Evolutionary conservation across 805 yeast species (phyloP), one percentile per base, ranked within the genome.

Genomic region (Priceomyces medius): DNA sequence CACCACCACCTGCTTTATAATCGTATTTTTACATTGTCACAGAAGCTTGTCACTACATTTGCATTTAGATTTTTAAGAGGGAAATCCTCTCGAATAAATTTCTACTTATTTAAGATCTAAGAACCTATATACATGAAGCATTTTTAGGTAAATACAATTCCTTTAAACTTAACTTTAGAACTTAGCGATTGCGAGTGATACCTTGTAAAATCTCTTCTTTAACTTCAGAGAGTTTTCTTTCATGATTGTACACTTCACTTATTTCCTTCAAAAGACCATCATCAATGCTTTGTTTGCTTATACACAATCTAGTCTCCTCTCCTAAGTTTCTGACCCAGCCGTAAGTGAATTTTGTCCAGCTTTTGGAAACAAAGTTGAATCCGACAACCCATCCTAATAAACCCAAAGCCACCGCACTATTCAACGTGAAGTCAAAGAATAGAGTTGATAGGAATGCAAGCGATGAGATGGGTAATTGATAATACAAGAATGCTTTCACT

Each of bases 311-410:
- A 6, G 63, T 56, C n/a, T 66, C 61, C 41, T 70, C 75, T 43
- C 52, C 64, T 12, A 70, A 45, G 2, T 44, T 36, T 9, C 45
- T 36, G 16, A 56, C 39, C 74, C 74, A 70, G 2, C 40, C 12
- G 2, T 42, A 43, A 5, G 59, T 54, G 40, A 65, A 61, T 1
- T 34, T 33, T 20, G 56, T 61, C 76, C 76, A 70, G 3, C 37
- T 45, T 26, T 59, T 62, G 4, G 71, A 59, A 3, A 70, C 73
- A 28, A 64, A 58, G 41, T 69, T 69, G 50, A 70, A 67, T 9
- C 76, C 76, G 37, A 65, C 44, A 6, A 61, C 64, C 62, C 66
- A 59, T 0, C 76, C 76, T n/a, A 70, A 49, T 4, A 53, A 45
- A 3, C 55, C 61, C 4, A 70, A 46, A 0, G 74, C 72, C 27